phyloP scores from a whole-genome alignment of 768 basidiomycete genomes.

The Lactifluus subvellereus region DNA sequence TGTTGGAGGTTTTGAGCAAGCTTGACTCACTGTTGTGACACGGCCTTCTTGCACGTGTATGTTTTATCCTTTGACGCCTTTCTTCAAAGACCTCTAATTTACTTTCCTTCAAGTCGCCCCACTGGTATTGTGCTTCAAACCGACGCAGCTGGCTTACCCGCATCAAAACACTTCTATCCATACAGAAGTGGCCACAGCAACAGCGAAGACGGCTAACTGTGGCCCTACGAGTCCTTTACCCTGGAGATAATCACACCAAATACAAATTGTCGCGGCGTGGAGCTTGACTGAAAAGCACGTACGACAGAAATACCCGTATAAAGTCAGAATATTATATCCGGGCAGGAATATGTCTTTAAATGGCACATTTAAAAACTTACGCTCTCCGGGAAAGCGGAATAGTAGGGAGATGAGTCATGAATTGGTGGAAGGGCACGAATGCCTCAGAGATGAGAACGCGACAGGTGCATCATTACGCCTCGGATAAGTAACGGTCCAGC shows the following conservation, averaged over 20 bases:
- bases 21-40: conserved; percentile 77
- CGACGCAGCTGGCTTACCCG: not conserved
- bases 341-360: too few relatives aligned
- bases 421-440: too few relatives aligned
- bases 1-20: conserved; percentile 88
- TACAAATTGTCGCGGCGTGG: not conserved
- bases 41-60: conserved; percentile 8
- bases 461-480: too few relatives aligned
- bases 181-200: not conserved
- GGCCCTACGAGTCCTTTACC: not conserved
- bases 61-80: conserved; percentile 7
- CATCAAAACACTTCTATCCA: not conserved
- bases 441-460: too few relatives aligned
- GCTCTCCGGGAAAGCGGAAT: too few relatives aligned
- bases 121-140: not conserved
- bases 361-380: too few relatives aligned
- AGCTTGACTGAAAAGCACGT: not conserved
- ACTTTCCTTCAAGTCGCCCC: not conserved
- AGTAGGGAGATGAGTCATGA: too few relatives aligned
- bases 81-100: conserved; percentile 8
- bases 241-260: not conserved
- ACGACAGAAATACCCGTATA: not conserved
- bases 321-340: not conserved
- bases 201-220: not conserved
- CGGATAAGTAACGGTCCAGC: too few relatives aligned